Evolutionary conservation across 176 grass and related monocot genomes (phyloP).

Genomic region (Zizania latifolia): DNA sequence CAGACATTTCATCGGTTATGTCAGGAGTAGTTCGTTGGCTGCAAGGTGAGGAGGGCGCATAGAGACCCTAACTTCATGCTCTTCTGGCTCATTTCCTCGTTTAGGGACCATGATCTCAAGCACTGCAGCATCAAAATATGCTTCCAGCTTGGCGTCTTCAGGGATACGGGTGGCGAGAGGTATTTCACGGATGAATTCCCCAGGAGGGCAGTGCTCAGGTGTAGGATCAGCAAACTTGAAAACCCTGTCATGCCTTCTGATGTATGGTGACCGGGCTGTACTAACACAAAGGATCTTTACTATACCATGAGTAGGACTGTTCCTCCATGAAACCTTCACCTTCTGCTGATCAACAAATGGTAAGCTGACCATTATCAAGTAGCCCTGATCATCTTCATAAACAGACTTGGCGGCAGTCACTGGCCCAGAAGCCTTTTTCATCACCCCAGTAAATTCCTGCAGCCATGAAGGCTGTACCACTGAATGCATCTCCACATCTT

Average conservation of each 20-base stretch:
- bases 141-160: slow-evolving; percentile 88
- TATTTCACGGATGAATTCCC: slow-evolving; percentile 90
- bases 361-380: slow-evolving; percentile 82
- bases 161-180: slow-evolving; percentile 75
- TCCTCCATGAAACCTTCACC: slow-evolving; percentile 98
- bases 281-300: slow-evolving; percentile 88
- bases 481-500: slow-evolving; percentile 69
- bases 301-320: slow-evolving; percentile 69
- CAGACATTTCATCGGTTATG: slow-evolving; percentile 34
- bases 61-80: slow-evolving; percentile 91
- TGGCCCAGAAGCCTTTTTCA: slow-evolving; percentile 65
- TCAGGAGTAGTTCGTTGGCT: slow-evolving; percentile 68
- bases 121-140: slow-evolving; percentile 75
- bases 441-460: slow-evolving; percentile 74
- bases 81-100: slow-evolving; percentile 62
- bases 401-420: slow-evolving; percentile 89
- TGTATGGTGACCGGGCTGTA: slow-evolving; percentile 47
- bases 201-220: slow-evolving; percentile 80
- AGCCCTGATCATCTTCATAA: slow-evolving; percentile 80
- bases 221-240: slow-evolving; percentile 67
- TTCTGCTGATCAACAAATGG: slow-evolving; percentile 85
- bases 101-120: slow-evolving; percentile 98
- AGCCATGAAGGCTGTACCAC: slow-evolving; percentile 46
- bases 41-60: slow-evolving; percentile 85
- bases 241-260: slow-evolving; percentile 64